Conservation (phyloP, 768 basidiomycete genomes). For the Arthromyces matolae region DNA sequence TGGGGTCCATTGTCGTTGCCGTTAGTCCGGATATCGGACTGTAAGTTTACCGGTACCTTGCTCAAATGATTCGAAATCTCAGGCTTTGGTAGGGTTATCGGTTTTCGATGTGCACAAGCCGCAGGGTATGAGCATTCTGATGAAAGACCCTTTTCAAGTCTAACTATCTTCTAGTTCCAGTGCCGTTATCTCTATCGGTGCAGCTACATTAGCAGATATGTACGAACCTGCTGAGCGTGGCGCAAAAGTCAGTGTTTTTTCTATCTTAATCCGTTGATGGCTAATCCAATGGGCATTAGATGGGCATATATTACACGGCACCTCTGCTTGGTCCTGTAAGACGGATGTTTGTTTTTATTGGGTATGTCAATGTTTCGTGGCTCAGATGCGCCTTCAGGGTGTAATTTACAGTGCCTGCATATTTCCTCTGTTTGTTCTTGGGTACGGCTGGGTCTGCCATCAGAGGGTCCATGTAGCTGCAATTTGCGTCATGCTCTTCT, state of each 20-base stretch:
- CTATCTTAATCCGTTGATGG: background rate
- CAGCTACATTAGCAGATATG: conserved; percentile 75
- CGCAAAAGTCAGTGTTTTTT: conserved; percentile 38
- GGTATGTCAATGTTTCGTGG: too few relatives aligned
- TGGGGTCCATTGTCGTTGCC: conserved; percentile 56
- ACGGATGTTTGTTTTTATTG: background rate
- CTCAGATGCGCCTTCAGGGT: conserved; percentile 70
- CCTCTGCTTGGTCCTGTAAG: conserved; percentile 68
- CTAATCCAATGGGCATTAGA: conserved; percentile 26
- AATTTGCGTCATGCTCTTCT: conserved; percentile 68
- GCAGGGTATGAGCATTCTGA: conserved; percentile 41
- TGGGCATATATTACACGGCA: conserved; percentile 79
- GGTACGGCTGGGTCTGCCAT: conserved; percentile 74
- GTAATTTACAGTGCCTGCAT: conserved; percentile 54
- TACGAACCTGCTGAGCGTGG: conserved; percentile 74
- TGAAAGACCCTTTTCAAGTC: background rate
- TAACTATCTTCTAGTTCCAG: conserved; percentile 13
- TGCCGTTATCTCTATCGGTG: conserved; percentile 51
- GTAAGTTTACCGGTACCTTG: conserved; percentile 33
- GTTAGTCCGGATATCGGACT: conserved; percentile 48
- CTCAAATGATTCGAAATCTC: background rate
- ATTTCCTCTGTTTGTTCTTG: conserved; percentile 58
- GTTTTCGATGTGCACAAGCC: conserved; percentile 67
- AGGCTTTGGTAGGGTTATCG: conserved; percentile 51
- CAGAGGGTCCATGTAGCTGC: conserved; percentile 61